phyloP scores from a whole-genome alignment of 179 eudicot species.

The Gypsophila paniculata region DNA sequence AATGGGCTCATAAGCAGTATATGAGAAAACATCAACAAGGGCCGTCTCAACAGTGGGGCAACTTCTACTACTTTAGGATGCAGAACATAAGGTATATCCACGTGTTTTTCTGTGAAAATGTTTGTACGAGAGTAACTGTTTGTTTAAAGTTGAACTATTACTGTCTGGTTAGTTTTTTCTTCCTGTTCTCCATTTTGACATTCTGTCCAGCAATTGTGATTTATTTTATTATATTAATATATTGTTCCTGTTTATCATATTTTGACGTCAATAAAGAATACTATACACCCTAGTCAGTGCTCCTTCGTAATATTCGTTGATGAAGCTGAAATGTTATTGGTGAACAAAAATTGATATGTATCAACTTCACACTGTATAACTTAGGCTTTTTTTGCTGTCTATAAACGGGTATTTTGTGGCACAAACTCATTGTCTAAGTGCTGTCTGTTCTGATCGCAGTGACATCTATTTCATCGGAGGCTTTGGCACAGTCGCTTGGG shows the following conservation, averaged over 20 bases:
- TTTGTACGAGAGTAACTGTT: background rate
- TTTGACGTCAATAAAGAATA: background rate
- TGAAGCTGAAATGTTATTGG: too few relatives aligned
- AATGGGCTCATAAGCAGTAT: conserved; percentile 97
- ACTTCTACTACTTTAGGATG: conserved; percentile 96
- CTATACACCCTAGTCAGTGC: too few relatives aligned
- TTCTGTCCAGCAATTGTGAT: background rate
- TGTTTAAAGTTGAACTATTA: background rate
- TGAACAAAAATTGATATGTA: too few relatives aligned
- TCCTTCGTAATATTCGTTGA: too few relatives aligned
- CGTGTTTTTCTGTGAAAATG: background rate
- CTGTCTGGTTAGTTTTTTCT: background rate
- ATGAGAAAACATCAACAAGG: conserved; percentile 92
- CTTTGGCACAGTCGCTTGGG: conserved; percentile 99
- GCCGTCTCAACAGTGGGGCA: conserved; percentile 99
- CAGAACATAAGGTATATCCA: conserved; percentile 67
- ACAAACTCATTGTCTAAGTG: conserved; percentile 3
- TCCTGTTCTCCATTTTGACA: too few relatives aligned
- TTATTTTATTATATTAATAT: background rate
- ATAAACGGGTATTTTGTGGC: background rate
- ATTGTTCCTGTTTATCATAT: background rate
- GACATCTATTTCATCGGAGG: conserved; percentile 99
- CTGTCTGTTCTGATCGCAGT: conserved; percentile 35
- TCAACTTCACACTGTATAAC: too few relatives aligned
- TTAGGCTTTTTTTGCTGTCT: too few relatives aligned